Conservation (phyloP, 2,329 filamentous ascomycete genomes). For the Diaporthe velutina region DNA sequence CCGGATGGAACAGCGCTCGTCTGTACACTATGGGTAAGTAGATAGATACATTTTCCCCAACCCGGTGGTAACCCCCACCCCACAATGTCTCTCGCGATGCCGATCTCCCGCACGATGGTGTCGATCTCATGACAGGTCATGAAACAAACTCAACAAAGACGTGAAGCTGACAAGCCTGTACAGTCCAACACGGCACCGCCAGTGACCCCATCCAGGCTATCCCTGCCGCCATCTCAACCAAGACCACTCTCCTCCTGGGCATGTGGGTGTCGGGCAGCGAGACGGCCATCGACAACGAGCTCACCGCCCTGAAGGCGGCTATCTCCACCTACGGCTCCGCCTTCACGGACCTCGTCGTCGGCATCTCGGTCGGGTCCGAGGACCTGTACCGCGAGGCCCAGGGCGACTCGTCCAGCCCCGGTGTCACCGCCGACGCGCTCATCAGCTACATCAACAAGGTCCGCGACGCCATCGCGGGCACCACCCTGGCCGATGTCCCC, state of each 20-base stretch:
- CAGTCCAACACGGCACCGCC: conserved; percentile 71
- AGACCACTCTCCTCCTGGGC: conserved; percentile 71
- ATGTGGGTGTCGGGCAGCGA: conserved; percentile 73
- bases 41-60: not conserved
- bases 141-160: not conserved
- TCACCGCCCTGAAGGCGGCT: conserved; percentile 69
- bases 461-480: conserved; percentile 62
- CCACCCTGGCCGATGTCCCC: conserved; percentile 54
- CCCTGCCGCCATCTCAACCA: conserved; percentile 75
- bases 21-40: conserved; percentile 75
- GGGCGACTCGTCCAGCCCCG: conserved; percentile 66
- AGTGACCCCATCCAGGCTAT: conserved; percentile 85
- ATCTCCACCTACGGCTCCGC: conserved; percentile 63
- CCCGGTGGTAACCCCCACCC: not conserved
- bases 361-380: conserved; percentile 76
- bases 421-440: conserved; percentile 69
- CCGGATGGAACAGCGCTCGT: conserved; percentile 77
- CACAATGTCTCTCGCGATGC: not conserved
- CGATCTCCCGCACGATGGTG: conserved; percentile 13
- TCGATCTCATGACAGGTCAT: conserved; percentile 13
- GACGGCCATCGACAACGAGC: conserved; percentile 69
- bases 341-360: conserved; percentile 70
- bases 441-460: conserved; percentile 71
- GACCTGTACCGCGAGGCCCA: conserved; percentile 75
- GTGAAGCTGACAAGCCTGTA: conserved; percentile 4